These are phyloP conservation scores for Salinomyces thailandicus DNA, from an alignment of 2,329 filamentous ascomycete species.

Conservation along the genomic window DNA sequence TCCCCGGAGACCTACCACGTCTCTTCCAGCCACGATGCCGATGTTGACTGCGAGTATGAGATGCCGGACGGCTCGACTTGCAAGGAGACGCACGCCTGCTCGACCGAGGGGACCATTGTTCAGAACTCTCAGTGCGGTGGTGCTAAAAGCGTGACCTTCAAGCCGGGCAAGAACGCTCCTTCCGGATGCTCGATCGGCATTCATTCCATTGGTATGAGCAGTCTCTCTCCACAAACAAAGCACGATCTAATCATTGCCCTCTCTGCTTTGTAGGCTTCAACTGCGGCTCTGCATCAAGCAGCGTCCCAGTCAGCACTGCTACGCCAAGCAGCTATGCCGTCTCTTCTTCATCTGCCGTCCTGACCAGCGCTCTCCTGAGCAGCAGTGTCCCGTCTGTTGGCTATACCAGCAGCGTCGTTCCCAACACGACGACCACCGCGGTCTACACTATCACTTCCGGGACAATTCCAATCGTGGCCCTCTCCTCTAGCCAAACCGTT, in stretches of 20 bases:
- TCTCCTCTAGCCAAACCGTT: slow-evolving; percentile 3
- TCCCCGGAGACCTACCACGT: slow-evolving; percentile 68
- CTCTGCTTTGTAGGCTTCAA: no score
- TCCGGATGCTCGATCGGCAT: slow-evolving; percentile 58
- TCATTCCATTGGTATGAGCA: slow-evolving; percentile 41
- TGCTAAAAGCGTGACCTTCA: slow-evolving; percentile 68
- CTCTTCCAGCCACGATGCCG: slow-evolving; percentile 61
- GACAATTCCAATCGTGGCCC: neutral
- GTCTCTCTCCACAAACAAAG: no score
- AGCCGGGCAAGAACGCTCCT: slow-evolving; percentile 40
- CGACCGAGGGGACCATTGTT: slow-evolving; percentile 55
- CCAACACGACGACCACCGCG: slow-evolving; percentile 1
- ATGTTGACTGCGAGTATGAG: slow-evolving; percentile 74
- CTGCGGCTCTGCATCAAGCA: slow-evolving; percentile 41
- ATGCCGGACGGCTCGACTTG: slow-evolving; percentile 76
- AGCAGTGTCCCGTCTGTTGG: slow-evolving; percentile 6
- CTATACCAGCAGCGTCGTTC: slow-evolving; percentile 5
- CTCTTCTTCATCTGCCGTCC: slow-evolving; percentile 4
- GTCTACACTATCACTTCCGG: slow-evolving; percentile 6
- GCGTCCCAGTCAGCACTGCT: slow-evolving; percentile 6
- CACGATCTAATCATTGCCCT: slow-evolving; percentile 39
- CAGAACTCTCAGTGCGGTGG: slow-evolving; percentile 87
- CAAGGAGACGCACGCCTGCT: slow-evolving; percentile 65
- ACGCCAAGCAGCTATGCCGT: slow-evolving; percentile 2
- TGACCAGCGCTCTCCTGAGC: slow-evolving; percentile 1